Evolutionary conservation across 129 eudicot species (phyloP), one percentile per base, ranked within the genome.

Genomic region (Logfia minima): DNA sequence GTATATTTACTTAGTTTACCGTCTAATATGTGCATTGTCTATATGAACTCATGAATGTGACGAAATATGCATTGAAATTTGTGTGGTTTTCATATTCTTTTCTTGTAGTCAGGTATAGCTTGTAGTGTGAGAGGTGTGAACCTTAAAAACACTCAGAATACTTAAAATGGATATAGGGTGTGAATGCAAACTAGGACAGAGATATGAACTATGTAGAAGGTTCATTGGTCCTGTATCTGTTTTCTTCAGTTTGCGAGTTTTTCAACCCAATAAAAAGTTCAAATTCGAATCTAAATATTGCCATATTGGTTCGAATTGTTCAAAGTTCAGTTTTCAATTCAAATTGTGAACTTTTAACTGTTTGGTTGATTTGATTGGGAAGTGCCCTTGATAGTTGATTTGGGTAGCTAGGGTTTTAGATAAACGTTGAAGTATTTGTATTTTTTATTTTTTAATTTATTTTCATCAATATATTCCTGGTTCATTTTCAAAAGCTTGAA

Each of bases 51-150:
- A 43, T 43, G 51, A 24, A 53, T 68, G 67, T 10, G 69, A 32
- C 41, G 6, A n/a, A 77, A 56, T 22, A 18, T 26, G 56, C 29
- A 64, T 23, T 77, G 28, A 37, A 23, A 31, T 39, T 61, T 75
- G 48, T 75, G 6, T 62, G 52, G 24, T 75, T 39, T 75, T 43
- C 60, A 75, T 75, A 60, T 21, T 58, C 32, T 2, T 35, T 24
- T 34, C 32, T 61, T 29, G 45, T 31, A 65, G 41, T 65, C 11
- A 63, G n/a, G 6, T 64, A 31, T 65, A 19, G 2, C 63, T n/a
- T 58, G 24, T 58, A 31, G 70, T n/a, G 18, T 34, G 39, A 65
- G 43, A 17, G 24, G 9, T 31, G 45, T 31, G 43, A 5, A 65
- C 70, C 9, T 31, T 29, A 7, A 2, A 31, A 31, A 17, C 24